Evolutionary conservation across 371 early-diverging fungal genomes (phyloP).

Genomic region (Dichotomocladium elegans): DNA sequence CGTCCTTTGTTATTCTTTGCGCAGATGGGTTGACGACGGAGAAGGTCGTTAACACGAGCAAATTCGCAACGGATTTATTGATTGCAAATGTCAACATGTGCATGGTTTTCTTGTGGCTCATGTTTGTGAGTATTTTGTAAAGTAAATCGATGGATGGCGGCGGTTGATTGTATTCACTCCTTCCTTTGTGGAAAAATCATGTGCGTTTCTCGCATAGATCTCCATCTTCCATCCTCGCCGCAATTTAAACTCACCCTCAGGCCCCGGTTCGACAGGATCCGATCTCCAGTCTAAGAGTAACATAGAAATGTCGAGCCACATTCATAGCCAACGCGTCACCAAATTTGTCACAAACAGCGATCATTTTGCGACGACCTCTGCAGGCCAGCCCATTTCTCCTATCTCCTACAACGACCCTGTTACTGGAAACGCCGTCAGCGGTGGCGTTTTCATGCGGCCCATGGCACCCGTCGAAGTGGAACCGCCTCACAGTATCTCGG

Average conservation of each 20-base stretch:
- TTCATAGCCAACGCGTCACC: constrained; percentile 15
- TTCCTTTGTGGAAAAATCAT: no score
- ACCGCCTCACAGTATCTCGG: constrained; percentile 10
- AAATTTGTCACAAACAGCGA: constrained; percentile 7
- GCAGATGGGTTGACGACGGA: constrained; percentile 32
- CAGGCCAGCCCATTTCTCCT: background rate
- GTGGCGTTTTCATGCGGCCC: constrained; percentile 35
- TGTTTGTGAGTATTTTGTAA: constrained; percentile 37
- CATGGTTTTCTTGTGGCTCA: constrained; percentile 26
- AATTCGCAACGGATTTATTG: constrained; percentile 33
- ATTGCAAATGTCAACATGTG: constrained; percentile 30
- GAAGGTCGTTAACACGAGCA: constrained; percentile 19
- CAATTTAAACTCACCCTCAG: constrained; percentile 5
- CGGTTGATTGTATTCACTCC: no score
- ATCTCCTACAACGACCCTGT: no score
- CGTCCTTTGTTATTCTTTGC: constrained; percentile 28
- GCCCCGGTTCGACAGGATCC: constrained; percentile 2
- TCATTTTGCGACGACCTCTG: background rate
- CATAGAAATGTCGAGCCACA: constrained; percentile 13
- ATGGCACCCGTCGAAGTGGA: constrained; percentile 35
- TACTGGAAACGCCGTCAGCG: no score
- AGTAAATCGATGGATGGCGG: no score
- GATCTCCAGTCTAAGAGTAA: constrained; percentile 10
- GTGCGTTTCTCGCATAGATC: constrained; percentile 33
- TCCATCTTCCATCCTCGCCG: constrained; percentile 41